Base-by-base conservation (phyloP, 1,139 yeast genomes). In the Pneumocystis wakefieldiae region DNA sequence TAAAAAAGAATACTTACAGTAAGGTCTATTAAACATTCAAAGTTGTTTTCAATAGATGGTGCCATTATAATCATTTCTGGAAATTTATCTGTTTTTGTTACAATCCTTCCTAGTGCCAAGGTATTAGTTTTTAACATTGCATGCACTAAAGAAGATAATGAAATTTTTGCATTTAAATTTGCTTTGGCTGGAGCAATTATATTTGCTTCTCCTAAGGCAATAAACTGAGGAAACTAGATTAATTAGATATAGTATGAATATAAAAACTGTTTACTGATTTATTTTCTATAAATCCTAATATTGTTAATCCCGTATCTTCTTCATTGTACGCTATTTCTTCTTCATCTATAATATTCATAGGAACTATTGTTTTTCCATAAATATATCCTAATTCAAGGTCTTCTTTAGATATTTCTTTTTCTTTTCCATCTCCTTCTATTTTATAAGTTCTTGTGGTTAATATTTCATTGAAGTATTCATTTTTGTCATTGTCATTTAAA, bases 291-390 rank as follows among this genome's bases (percentile, higher is more conserved):
- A 88, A 83, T 0, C 90, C 90, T 41, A 87, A 69, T 3, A 90
- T 76, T 70, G 85, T 89, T 35, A 88, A 70, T 0, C 85, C 83
- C 0, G 83, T 77, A 2, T 67, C 64, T 0, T 83, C 76, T 2
- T 74, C n/a, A n/a, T n/a, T 71, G 37, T 83, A 77, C n/a, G 72
- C 73, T 19, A 82, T 71, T 1, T 76, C 73, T 28, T 76, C 75
- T 35, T 77, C 76, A 41, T 85, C 74, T 1, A 78, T 78, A 0
- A 76, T 73, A 14, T 81, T 77, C 14, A 82, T 68, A 1, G 82
- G 80, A 2, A 82, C 77, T n/a, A 80, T 74, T 37, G 82, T 80
- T n/a, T 82, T 76, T 6, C 95, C 92, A 70, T 84, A 88, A 67
- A 81, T 79, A 72, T 82, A 88, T 0, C 88, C 95, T 38, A 76